A percentile compares a stretch with the other conserved stretches of the same genome.
Conservation (phyloP, 2,329 filamentous ascomycete species). For the Aspergillus tubingensis region DNA sequence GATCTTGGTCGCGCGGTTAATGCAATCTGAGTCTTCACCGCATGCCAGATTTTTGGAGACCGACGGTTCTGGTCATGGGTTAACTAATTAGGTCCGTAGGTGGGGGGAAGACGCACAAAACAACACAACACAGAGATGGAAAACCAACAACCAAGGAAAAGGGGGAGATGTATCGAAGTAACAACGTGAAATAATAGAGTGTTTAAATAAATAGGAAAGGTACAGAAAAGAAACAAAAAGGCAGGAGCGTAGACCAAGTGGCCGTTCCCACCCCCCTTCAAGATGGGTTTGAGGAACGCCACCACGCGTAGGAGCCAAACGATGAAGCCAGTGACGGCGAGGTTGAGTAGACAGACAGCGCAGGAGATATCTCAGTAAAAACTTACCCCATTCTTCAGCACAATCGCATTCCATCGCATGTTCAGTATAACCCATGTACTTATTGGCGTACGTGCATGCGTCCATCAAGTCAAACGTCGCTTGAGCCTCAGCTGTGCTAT, state of each 20-base stretch:
- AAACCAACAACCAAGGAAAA: no score
- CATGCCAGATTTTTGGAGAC: conserved; percentile 74
- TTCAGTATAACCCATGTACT: conserved; percentile 86
- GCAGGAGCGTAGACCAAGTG: neutral
- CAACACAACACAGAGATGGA: neutral
- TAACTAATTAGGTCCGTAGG: neutral
- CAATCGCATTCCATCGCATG: conserved; percentile 96
- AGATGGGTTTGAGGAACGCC: neutral
- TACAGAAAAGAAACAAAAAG: neutral
- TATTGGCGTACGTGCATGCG: conserved; percentile 87
- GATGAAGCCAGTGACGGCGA: conserved; percentile 11
- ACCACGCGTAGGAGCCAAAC: neutral
- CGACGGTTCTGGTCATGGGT: conserved; percentile 47
- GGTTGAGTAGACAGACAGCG: conserved; percentile 24
- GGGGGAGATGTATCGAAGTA: no score
- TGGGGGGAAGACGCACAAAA: conserved; percentile 8
- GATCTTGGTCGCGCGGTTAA: conserved; percentile 97
- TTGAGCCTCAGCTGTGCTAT: conserved; percentile 75
- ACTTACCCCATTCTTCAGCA: conserved; percentile 88
- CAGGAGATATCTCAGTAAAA: conserved; percentile 16
- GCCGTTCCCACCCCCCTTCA: neutral
- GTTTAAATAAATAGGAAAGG: no score
- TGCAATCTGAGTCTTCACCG: conserved; percentile 95
- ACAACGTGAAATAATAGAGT: no score
- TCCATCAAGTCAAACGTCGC: conserved; percentile 77